These are phyloP conservation scores for Geranomyces michiganensis DNA, from an alignment of 192 early-diverging fungal genomes.

Conservation along the genomic window DNA sequence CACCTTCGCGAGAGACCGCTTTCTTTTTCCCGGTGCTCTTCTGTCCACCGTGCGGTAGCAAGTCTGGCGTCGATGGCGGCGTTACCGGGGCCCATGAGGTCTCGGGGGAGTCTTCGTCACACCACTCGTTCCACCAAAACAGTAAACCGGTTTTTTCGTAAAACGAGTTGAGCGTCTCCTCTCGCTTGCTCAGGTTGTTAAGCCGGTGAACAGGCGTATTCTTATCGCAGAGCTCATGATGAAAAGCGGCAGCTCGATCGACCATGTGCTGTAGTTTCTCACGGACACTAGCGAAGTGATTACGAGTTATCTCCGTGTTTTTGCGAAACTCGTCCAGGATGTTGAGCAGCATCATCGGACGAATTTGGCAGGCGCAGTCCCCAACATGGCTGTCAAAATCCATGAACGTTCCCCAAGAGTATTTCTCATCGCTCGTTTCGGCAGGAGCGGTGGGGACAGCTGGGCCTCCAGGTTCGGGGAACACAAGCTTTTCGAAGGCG, in stretches of 20 bases:
- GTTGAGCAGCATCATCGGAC: background rate
- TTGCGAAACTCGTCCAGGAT: background rate
- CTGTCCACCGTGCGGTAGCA: no score
- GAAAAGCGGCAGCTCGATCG: background rate
- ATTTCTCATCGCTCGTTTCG: background rate
- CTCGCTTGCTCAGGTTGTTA: background rate
- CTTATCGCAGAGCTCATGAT: conserved; percentile 5
- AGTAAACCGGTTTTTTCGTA: background rate
- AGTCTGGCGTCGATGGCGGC: no score
- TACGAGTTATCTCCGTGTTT: background rate
- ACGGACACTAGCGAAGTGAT: background rate
- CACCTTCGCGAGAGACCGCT: no score
- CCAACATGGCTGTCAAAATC: conserved; percentile 10
- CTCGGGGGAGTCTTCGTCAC: background rate
- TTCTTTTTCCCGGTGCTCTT: no score
- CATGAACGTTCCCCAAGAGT: conserved; percentile 1
- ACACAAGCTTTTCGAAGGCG: background rate
- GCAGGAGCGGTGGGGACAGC: background rate
- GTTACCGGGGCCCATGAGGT: no score
- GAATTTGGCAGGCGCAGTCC: conserved; percentile 5
- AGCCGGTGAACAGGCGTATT: conserved; percentile 1
- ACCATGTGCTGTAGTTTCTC: background rate
- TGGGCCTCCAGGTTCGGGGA: background rate
- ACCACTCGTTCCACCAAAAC: background rate
- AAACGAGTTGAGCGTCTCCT: background rate